These are phyloP conservation scores for Penicillium sp. DNA, from an alignment of 2,329 filamentous ascomycete genomes.

Conservation along the genomic window DNA sequence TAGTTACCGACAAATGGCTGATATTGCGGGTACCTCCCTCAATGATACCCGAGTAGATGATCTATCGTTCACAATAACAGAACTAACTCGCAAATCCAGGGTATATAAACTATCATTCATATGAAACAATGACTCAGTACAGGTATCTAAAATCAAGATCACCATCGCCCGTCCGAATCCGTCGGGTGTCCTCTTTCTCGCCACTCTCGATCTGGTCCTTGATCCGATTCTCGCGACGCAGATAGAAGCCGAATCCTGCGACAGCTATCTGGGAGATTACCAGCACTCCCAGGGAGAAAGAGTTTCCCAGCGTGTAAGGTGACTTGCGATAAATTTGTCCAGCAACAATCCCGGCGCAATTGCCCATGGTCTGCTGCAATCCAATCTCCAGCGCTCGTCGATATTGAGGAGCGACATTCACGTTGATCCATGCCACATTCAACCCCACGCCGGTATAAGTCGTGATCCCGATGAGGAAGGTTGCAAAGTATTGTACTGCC, in stretches of 20 bases:
- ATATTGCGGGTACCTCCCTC: no score
- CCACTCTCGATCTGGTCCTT: constrained; percentile 48
- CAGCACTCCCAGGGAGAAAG: constrained; percentile 44
- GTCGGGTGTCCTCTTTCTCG: constrained; percentile 50
- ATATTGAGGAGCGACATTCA: constrained; percentile 54
- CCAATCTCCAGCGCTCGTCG: constrained; percentile 54
- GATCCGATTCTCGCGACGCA: constrained; percentile 46
- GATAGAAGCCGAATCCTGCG: constrained; percentile 47
- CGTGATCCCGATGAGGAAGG: constrained; percentile 53
- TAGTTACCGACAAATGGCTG: no score
- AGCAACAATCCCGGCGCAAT: constrained; percentile 54
- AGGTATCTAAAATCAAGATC: constrained; percentile 56
- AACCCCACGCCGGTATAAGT: constrained; percentile 55
- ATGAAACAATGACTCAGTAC: constrained; percentile 24
- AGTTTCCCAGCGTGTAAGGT: constrained; percentile 43
- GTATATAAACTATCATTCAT: neutral
- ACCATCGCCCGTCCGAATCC: constrained; percentile 52
- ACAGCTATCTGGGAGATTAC: constrained; percentile 45
- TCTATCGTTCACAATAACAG: neutral
- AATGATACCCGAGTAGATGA: no score
- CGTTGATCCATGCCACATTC: constrained; percentile 54
- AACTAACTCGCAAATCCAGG: neutral
- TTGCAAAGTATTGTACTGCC: constrained; percentile 55
- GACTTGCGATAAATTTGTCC: constrained; percentile 50
- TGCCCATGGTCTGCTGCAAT: constrained; percentile 53